These are phyloP conservation scores for Scedosporium boydii DNA, from an alignment of 2,329 filamentous ascomycete species.

Conservation along the genomic window DNA sequence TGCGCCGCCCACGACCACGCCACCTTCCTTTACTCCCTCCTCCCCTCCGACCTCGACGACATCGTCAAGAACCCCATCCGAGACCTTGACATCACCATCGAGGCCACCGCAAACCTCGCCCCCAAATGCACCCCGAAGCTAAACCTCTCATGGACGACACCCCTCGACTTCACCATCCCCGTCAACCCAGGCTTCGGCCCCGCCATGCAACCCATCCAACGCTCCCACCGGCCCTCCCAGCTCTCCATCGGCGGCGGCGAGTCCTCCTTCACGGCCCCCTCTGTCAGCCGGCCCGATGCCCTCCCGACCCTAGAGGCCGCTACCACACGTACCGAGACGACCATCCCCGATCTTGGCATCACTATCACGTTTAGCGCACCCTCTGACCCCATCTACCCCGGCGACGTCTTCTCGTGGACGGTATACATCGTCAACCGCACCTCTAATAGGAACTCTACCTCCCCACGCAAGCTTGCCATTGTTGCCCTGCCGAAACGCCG, in stretches of 20 bases:
- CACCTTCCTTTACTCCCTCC: conserved; percentile 62
- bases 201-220: conserved; percentile 46
- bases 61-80: conserved; percentile 35
- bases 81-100: conserved; percentile 50
- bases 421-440: conserved; percentile 70
- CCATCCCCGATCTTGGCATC: conserved; percentile 55
- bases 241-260: conserved; percentile 50
- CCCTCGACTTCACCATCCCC: conserved; percentile 58
- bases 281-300: conserved; percentile 48
- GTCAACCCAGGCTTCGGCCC: conserved; percentile 54
- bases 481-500: conserved; percentile 57
- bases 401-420: conserved; percentile 61
- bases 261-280: conserved; percentile 47
- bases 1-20: conserved; percentile 66
- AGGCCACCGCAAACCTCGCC: conserved; percentile 46
- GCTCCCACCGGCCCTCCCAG: conserved; percentile 52
- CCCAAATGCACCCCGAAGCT: conserved; percentile 53
- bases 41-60: conserved; percentile 37
- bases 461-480: conserved; percentile 59
- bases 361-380: conserved; percentile 67
- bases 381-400: conserved; percentile 42
- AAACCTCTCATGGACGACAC: conserved; percentile 57
- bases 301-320: conserved; percentile 49
- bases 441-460: conserved; percentile 28
- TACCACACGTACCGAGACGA: conserved; percentile 32